Conservation (phyloP, 345 rosid genomes). For the Gossypium mustelinum region DNA sequence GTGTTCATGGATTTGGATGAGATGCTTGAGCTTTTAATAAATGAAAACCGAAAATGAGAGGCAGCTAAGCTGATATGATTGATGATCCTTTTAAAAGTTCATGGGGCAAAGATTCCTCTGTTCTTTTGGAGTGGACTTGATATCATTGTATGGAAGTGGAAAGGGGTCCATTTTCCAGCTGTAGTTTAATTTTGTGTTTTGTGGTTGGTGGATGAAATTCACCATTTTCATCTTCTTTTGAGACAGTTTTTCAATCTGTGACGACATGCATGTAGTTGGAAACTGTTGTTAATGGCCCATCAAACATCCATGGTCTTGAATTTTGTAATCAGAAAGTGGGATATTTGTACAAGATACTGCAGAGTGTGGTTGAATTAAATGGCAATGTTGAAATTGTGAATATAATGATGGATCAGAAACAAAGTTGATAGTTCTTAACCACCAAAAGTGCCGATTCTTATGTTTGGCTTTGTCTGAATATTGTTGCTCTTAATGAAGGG, state of each 20-base stretch:
- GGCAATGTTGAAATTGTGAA: not conserved
- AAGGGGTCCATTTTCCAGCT: constrained; percentile 6
- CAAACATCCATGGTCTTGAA: not conserved
- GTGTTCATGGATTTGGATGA: constrained; percentile 6
- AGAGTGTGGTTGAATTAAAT: not conserved
- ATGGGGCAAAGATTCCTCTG: not conserved
- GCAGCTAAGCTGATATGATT: not conserved
- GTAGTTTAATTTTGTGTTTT: constrained; percentile 3
- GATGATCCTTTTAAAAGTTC: not conserved
- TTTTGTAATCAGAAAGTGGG: not conserved
- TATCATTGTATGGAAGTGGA: not conserved
- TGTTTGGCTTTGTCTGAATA: not conserved
- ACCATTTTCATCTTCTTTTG: constrained; percentile 1
- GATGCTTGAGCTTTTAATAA: not conserved
- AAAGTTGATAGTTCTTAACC: constrained; percentile 13
- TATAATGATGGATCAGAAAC: not conserved
- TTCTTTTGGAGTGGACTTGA: not conserved
- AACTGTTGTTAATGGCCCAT: too few species aligned
- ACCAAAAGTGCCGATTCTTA: not conserved
- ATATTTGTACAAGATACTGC: not conserved
- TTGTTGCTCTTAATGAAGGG: not conserved
- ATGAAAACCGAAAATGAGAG: not conserved
- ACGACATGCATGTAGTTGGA: not conserved
- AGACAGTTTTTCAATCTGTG: not conserved
- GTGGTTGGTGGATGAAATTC: constrained; percentile 10